phyloP scores from a whole-genome alignment of 768 basidiomycete species.

The Hebeloma cylindrosporum region DNA sequence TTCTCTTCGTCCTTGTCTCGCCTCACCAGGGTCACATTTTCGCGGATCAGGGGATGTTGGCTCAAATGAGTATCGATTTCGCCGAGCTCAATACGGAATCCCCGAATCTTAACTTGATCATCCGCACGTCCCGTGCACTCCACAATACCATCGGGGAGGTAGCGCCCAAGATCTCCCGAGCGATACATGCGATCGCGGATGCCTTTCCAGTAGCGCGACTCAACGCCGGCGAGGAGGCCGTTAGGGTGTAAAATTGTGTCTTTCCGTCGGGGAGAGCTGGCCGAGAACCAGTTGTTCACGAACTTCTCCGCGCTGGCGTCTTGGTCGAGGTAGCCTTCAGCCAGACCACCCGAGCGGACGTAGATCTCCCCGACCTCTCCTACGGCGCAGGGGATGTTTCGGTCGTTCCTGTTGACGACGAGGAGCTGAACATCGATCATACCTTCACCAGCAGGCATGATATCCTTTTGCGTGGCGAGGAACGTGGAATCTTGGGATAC shows the following conservation, averaged over 20 bases:
- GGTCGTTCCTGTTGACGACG: constrained; percentile 89
- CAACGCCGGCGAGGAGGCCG: constrained; percentile 58
- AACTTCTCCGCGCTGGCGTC: constrained; percentile 89
- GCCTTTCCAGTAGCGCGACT: constrained; percentile 88
- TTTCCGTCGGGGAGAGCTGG: constrained; percentile 43
- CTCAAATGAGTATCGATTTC: constrained; percentile 97
- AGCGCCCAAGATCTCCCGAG: constrained; percentile 94
- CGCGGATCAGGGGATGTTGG: constrained; percentile 90
- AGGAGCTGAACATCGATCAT: constrained; percentile 98
- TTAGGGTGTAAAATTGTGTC: constrained; percentile 75
- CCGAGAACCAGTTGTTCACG: constrained; percentile 89
- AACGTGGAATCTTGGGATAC: constrained; percentile 84
- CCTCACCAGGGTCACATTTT: constrained; percentile 95
- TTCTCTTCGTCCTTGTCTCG: constrained; percentile 99
- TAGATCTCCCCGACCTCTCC: constrained; percentile 99
- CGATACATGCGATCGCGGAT: constrained; percentile 97
- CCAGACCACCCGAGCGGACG: constrained; percentile 92
- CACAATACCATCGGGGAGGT: constrained; percentile 87
- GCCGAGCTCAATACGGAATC: constrained; percentile 97
- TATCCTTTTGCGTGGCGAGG: constrained; percentile 91
- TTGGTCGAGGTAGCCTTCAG: constrained; percentile 90
- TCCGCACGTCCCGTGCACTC: constrained; percentile 98
- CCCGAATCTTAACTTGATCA: constrained; percentile 99
- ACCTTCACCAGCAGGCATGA: constrained; percentile 96
- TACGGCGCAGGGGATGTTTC: constrained; percentile 82